Evolutionary conservation across 768 basidiomycete genomes (phyloP).

Genomic region (Naganishia onofrii): DNA sequence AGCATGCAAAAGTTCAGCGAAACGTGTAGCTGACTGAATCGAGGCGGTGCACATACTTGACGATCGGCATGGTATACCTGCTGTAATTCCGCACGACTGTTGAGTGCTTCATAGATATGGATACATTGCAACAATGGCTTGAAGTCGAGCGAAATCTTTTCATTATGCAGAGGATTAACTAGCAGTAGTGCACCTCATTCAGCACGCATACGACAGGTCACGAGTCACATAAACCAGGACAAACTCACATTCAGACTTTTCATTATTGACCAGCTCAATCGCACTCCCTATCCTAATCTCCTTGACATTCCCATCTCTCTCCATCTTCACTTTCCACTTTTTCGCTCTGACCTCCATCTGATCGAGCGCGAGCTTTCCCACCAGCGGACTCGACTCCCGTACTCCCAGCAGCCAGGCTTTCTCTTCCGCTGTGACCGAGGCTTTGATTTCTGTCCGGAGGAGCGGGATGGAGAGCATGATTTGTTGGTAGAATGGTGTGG

Average conservation of each 20-base stretch:
- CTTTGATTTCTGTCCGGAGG: constrained; percentile 80
- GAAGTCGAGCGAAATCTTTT: constrained; percentile 84
- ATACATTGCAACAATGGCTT: constrained; percentile 93
- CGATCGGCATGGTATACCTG: constrained; percentile 95
- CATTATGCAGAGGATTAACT: constrained; percentile 92
- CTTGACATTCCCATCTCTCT: constrained; percentile 76
- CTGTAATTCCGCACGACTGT: constrained; percentile 84
- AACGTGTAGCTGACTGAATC: background rate
- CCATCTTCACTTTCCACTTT: constrained; percentile 77
- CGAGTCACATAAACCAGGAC: background rate
- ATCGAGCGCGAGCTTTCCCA: constrained; percentile 83
- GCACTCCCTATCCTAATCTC: constrained; percentile 81
- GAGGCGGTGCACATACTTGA: constrained; percentile 60
- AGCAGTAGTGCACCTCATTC: background rate
- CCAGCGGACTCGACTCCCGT: constrained; percentile 76
- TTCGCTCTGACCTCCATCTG: constrained; percentile 79
- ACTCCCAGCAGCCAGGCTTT: constrained; percentile 97
- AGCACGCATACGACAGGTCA: background rate
- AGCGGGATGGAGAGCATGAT: constrained; percentile 88
- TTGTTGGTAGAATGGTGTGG: constrained; percentile 89
- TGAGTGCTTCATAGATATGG: constrained; percentile 88
- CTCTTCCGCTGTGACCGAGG: constrained; percentile 87
- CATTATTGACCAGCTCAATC: constrained; percentile 85
- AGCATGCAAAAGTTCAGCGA: background rate
- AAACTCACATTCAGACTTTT: constrained; percentile 88